A percentile compares a stretch with the other conserved stretches of the same genome.
Evolutionary conservation across 805 yeast genomes (phyloP).

Genomic region (Yarrowia yakushimensis): DNA sequence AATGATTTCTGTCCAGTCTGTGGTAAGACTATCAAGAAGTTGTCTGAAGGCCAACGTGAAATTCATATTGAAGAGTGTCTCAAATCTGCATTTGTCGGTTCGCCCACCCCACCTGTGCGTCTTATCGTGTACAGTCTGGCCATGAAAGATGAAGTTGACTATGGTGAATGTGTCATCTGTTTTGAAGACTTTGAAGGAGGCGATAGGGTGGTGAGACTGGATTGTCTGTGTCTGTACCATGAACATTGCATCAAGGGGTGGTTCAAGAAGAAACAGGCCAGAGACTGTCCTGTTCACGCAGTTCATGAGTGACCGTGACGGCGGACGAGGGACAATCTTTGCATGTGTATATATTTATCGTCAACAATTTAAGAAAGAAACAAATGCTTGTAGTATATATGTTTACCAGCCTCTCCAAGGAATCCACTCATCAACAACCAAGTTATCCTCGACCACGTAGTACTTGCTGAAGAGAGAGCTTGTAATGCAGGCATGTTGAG

Average conservation of each 20-base stretch:
- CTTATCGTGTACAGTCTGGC: conserved; percentile 16
- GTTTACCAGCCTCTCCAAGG: conserved; percentile 53
- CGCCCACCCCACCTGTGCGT: conserved; percentile 18
- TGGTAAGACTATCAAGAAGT: conserved; percentile 23
- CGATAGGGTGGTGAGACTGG: conserved; percentile 85
- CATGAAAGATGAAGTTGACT: conserved; percentile 14
- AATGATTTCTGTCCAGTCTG: conserved; percentile 23
- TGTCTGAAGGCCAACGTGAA: background rate
- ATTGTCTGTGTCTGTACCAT: conserved; percentile 92
- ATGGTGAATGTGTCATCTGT: conserved; percentile 87
- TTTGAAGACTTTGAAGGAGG: conserved; percentile 84
- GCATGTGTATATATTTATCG: background rate
- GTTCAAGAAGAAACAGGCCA: conserved; percentile 81
- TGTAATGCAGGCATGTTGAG: conserved; percentile 71
- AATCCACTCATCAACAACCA: conserved; percentile 61
- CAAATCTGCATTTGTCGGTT: conserved; percentile 1
- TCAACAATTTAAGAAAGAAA: background rate
- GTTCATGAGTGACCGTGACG: conserved; percentile 37
- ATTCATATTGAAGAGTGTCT: conserved; percentile 8
- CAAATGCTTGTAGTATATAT: background rate
- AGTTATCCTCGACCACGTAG: conserved; percentile 50
- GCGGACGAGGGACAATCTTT: background rate
- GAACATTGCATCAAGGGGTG: conserved; percentile 86
- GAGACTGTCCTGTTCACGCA: conserved; percentile 83
- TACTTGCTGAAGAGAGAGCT: conserved; percentile 57